Percentiles rank a stretch among this genome's conserved stretches.
Evolutionary conservation across 768 basidiomycete species (phyloP).

Genomic region (Stropharia rugosoannulata): DNA sequence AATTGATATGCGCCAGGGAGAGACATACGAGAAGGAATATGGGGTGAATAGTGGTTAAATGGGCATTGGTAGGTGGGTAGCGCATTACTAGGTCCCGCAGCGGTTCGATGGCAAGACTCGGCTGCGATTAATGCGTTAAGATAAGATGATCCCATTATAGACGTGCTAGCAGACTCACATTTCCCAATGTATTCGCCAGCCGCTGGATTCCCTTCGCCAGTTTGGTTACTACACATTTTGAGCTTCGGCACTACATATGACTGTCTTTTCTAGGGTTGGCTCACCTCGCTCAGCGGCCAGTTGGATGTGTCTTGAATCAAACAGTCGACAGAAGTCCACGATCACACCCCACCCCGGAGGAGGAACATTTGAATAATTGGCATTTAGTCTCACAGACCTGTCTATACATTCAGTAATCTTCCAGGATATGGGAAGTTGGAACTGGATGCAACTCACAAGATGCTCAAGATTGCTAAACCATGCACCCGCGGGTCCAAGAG

Average conservation of each 20-base stretch:
- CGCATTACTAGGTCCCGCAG: slow-evolving; percentile 59
- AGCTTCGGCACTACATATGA: neutral
- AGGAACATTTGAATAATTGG: slow-evolving; percentile 29
- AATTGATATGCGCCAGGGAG: neutral
- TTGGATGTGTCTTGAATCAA: slow-evolving; percentile 63
- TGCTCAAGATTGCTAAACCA: slow-evolving; percentile 68
- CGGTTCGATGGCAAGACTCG: slow-evolving; percentile 50
- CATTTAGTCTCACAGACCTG: slow-evolving; percentile 59
- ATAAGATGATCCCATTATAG: neutral
- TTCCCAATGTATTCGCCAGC: slow-evolving; percentile 44
- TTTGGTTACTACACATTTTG: slow-evolving; percentile 48
- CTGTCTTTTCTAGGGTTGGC: neutral
- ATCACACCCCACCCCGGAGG: slow-evolving; percentile 45
- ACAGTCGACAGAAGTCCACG: slow-evolving; percentile 58
- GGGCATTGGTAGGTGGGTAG: slow-evolving; percentile 42
- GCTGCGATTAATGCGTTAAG: slow-evolving; percentile 17
- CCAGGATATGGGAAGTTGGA: slow-evolving; percentile 23
- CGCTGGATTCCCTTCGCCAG: slow-evolving; percentile 65
- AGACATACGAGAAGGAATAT: slow-evolving; percentile 59
- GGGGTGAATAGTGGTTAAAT: slow-evolving; percentile 61
- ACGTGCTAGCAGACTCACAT: slow-evolving; percentile 37
- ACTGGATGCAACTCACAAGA: slow-evolving; percentile 58
- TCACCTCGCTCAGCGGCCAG: slow-evolving; percentile 68
- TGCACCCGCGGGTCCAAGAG: slow-evolving; percentile 54
- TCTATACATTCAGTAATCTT: neutral